Evolutionary conservation across 192 early-diverging fungal genomes (phyloP), one percentile per base, ranked within the genome.

Genomic region (Neocallimastix lanati): DNA sequence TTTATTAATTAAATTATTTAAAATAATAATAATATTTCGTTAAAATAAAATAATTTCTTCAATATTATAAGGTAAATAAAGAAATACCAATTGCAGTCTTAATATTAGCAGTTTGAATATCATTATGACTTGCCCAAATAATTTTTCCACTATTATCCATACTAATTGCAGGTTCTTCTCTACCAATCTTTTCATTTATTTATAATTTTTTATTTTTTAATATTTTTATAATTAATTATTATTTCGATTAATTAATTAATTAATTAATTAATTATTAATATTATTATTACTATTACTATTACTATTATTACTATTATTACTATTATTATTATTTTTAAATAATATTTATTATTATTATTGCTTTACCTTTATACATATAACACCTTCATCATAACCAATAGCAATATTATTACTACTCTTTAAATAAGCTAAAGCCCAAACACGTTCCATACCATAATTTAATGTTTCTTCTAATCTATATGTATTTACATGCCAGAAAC

Each of bases 61-160:
- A n/a, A n/a, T n/a, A n/a, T n/a, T n/a, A n/a, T n/a, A n/a, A n/a
- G n/a, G n/a, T n/a, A n/a, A 33, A 33, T 33, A 33, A 33, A 33
- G 14, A 76, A 80, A 58, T 84, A 90, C 88, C 90, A 80, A 86
- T 86, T 67, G 86, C 88, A 13, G 94, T 89, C 84, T 97, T 96
- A 76, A 98, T 88, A 82, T 97, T 98, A 29, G 96, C 93, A 7
- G 94, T 97, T 83, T 93, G 93, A 81, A 99, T 98, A 82, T 96
- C 96, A 82, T 91, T 95, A 86, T 99, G 95, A 81, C 92, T 93
- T 21, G 98, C 93, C 96, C 96, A 99, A 77, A 98, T 98, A 80
- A 99, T 96, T 82, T 98, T 96, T 38, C 98, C 98, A 33, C 92
- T 90, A 36, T 88, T 91, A 81, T 99, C 98, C 98, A 99, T 98